A percentile compares a stretch with the other conserved stretches of the same genome.
Evolutionary conservation across 1,284 basidiomycete species (phyloP).

Genomic region (Nidula niveotomentosa): DNA sequence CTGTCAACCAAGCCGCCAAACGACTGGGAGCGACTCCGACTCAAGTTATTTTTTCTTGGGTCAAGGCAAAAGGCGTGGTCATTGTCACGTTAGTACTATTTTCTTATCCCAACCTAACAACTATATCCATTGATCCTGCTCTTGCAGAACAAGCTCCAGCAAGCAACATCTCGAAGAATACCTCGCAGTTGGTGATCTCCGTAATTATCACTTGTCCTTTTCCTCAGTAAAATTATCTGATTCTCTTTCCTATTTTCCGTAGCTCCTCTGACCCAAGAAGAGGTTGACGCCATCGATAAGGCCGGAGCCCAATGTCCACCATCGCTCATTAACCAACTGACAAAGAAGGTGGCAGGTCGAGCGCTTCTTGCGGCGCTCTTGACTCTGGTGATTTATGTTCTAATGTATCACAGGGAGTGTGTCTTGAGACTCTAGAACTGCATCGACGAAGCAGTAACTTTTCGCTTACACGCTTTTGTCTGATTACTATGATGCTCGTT

Average conservation of each 20-base stretch:
- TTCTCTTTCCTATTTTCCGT: background rate
- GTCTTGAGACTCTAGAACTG: no score
- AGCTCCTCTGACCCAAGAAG: slow-evolving; percentile 43
- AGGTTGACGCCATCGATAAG: slow-evolving; percentile 57
- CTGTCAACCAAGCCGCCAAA: slow-evolving; percentile 55
- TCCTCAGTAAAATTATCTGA: no score
- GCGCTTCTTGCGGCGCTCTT: no score
- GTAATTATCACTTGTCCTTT: background rate
- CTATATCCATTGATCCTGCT: background rate
- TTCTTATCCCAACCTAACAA: background rate
- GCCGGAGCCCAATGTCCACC: slow-evolving; percentile 44
- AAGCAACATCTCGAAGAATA: slow-evolving; percentile 67
- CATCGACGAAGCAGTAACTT: no score
- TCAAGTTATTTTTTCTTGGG: slow-evolving; percentile 75
- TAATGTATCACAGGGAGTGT: no score
- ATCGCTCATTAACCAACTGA: background rate
- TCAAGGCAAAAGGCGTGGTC: slow-evolving; percentile 61
- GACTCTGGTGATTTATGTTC: background rate
- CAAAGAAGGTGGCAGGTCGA: no score
- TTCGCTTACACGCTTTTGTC: no score
- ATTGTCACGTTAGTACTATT: slow-evolving; percentile 58
- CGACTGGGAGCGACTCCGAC: slow-evolving; percentile 61
- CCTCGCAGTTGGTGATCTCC: slow-evolving; percentile 53
- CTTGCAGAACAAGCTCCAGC: slow-evolving; percentile 61
- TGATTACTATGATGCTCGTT: no score